Conservation (phyloP, 495 filamentous ascomycete species). For the Margaritispora aquatica region DNA sequence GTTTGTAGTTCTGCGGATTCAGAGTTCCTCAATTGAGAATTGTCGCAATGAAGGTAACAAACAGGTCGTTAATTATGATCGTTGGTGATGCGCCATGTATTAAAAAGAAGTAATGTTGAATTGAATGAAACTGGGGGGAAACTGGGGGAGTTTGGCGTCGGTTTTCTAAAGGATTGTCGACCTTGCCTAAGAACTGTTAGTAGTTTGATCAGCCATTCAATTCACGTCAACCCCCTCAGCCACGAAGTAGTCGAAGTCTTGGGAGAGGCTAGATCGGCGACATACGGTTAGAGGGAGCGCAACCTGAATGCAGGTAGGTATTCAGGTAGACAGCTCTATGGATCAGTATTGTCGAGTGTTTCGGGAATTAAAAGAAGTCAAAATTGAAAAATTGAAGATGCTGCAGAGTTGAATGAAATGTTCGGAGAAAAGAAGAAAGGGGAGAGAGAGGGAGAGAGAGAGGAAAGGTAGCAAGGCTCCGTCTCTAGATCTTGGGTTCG, state of each 20-base stretch:
- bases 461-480: neutral
- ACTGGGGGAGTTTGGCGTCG: neutral
- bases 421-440: slow-evolving; percentile 2
- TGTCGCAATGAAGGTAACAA: neutral
- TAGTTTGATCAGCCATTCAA: slow-evolving; percentile 5
- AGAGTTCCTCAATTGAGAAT: neutral
- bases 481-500: no score
- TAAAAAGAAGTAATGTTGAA: slow-evolving; percentile 1
- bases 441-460: slow-evolving; percentile 2
- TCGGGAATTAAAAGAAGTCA: neutral
- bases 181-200: slow-evolving; percentile 14
- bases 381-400: slow-evolving; percentile 1
- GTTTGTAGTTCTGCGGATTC: neutral
- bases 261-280: neutral
- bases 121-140: neutral
- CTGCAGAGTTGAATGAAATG: neutral
- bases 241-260: neutral
- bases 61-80: slow-evolving; percentile 19
- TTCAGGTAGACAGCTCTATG: slow-evolving; percentile 11
- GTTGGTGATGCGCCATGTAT: slow-evolving; percentile 14
- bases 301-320: neutral
- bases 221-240: slow-evolving; percentile 2
- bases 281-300: slow-evolving; percentile 11
- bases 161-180: slow-evolving; percentile 8
- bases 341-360: no score